A percentile compares a stretch with the other conserved stretches of the same genome.
Evolutionary conservation across 2,329 filamentous ascomycete genomes (phyloP).

Genomic region (Colletotrichum sp.): DNA sequence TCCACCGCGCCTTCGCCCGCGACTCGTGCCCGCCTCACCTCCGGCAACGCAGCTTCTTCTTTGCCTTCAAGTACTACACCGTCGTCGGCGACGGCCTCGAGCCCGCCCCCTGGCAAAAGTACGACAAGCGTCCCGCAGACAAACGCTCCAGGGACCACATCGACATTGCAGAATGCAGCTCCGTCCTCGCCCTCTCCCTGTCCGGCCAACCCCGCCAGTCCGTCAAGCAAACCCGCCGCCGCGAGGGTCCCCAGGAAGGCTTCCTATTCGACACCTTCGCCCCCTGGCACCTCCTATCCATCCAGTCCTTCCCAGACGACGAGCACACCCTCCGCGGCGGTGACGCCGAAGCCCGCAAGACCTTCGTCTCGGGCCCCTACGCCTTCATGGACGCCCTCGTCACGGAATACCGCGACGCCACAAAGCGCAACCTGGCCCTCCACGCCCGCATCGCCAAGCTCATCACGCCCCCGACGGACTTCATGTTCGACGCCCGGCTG

Average conservation of each 20-base stretch:
- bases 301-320: conserved; percentile 66
- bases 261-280: conserved; percentile 63
- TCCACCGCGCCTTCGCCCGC: conserved; percentile 51
- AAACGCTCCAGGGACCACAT: conserved; percentile 53
- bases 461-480: conserved; percentile 62
- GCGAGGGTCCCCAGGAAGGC: conserved; percentile 51
- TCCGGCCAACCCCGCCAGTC: conserved; percentile 55
- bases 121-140: conserved; percentile 51
- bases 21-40: conserved; percentile 42
- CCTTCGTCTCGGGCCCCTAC: conserved; percentile 65
- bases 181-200: conserved; percentile 63
- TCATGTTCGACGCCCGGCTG: conserved; percentile 62
- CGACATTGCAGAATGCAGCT: conserved; percentile 63
- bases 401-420: conserved; percentile 65
- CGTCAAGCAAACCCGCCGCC: conserved; percentile 53
- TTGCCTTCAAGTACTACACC: conserved; percentile 71
- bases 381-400: conserved; percentile 65
- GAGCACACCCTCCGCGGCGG: conserved; percentile 60
- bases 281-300: conserved; percentile 64
- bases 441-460: conserved; percentile 62
- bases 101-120: conserved; percentile 65
- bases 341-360: conserved; percentile 51
- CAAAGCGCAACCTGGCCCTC: conserved; percentile 62
- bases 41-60: conserved; percentile 63
- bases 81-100: conserved; percentile 59